These are phyloP conservation scores for Spathaspora arborariae DNA, from an alignment of 805 yeast species.

Conservation along the genomic window DNA sequence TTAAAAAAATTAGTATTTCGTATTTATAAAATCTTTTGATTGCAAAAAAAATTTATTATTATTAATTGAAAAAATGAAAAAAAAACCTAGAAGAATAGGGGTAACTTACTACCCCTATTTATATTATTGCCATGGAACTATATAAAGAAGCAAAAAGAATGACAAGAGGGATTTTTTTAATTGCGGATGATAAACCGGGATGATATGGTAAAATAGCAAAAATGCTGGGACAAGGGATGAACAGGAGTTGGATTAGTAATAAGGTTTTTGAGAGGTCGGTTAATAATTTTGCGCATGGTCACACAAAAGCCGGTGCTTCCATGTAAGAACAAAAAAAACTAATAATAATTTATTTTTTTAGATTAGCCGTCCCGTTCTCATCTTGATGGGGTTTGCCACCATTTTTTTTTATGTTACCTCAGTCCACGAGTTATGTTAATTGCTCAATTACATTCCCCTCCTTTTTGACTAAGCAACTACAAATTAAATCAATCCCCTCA, in stretches of 20 bases:
- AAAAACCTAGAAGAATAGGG: slow-evolving; percentile 1
- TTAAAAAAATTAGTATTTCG: slow-evolving; percentile 49
- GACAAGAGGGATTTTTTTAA: not conserved
- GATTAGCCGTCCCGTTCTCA: not conserved
- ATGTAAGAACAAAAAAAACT: not conserved
- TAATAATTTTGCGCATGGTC: not conserved
- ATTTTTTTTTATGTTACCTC: not conserved
- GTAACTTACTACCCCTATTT: not conserved
- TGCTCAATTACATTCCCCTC: not conserved
- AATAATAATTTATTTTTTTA: not conserved
- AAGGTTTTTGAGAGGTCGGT: not conserved
- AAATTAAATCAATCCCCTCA: not conserved
- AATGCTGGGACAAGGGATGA: not conserved
- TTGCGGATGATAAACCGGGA: not conserved
- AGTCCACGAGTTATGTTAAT: not conserved
- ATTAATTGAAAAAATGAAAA: not conserved
- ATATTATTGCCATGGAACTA: not conserved
- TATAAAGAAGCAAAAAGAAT: not conserved
- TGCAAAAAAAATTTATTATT: slow-evolving; percentile 6
- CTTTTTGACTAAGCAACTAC: not conserved
- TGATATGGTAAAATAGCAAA: not conserved
- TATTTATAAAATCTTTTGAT: slow-evolving; percentile 40
- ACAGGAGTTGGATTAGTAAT: not conserved
- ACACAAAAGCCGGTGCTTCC: not conserved
- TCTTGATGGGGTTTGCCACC: not conserved